These are phyloP conservation scores for Oidiodendron maius DNA, from an alignment of 495 filamentous ascomycete species.

Conservation along the genomic window DNA sequence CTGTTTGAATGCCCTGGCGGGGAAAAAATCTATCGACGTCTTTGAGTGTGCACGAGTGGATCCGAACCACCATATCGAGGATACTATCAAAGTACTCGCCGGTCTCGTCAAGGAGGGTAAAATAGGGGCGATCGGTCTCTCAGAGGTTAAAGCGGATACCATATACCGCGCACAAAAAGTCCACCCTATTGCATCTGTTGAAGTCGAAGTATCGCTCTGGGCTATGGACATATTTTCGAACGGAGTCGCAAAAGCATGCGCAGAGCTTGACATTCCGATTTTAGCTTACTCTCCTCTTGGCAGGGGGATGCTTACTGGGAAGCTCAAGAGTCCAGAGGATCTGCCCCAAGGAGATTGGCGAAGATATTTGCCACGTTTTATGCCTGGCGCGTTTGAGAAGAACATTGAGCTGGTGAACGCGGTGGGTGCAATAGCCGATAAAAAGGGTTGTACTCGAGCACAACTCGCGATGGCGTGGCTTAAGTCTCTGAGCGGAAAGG, in stretches of 20 bases:
- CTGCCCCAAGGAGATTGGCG: conserved; percentile 55
- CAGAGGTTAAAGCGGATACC: conserved; percentile 64
- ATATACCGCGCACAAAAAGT: conserved; percentile 66
- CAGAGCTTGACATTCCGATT: conserved; percentile 62
- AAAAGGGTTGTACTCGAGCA: conserved; percentile 20
- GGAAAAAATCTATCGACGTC: conserved; percentile 71
- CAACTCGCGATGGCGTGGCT: conserved; percentile 75
- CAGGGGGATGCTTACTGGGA: conserved; percentile 35
- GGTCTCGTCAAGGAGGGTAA: conserved; percentile 63
- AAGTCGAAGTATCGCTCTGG: conserved; percentile 72
- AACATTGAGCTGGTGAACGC: conserved; percentile 39
- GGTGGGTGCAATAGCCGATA: not conserved
- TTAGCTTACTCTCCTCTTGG: conserved; percentile 39
- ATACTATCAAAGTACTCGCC: conserved; percentile 44
- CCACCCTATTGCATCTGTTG: conserved; percentile 62
- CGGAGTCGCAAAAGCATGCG: conserved; percentile 65
- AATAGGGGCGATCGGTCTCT: conserved; percentile 70
- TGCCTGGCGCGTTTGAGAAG: conserved; percentile 58
- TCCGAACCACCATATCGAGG: conserved; percentile 39
- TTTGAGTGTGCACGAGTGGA: conserved; percentile 74
- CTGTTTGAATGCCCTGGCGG: conserved; percentile 52
- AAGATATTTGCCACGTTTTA: conserved; percentile 50
- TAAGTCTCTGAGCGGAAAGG: conserved; percentile 16
- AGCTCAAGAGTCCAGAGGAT: conserved; percentile 51
- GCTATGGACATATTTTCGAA: conserved; percentile 40